These are phyloP conservation scores for Eucalyptus urophylla DNA, from an alignment of 345 rosid genomes.

Conservation along the genomic window DNA sequence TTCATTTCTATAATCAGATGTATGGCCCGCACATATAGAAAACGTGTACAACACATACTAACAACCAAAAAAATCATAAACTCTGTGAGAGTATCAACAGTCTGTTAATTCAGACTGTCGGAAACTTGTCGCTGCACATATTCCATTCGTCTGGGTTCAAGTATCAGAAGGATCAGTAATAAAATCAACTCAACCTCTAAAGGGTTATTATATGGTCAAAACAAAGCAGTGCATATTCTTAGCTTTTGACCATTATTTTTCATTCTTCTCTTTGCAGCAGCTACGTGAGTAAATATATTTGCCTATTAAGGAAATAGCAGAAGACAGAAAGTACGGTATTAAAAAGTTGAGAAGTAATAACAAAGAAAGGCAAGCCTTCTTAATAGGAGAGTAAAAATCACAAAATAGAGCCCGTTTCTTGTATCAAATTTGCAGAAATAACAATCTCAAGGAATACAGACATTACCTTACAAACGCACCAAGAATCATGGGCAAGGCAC, in stretches of 20 bases:
- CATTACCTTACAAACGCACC: constrained; percentile 76
- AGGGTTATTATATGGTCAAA: background rate
- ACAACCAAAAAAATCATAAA: background rate
- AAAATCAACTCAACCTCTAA: background rate
- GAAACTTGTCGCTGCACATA: background rate
- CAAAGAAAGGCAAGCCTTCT: background rate
- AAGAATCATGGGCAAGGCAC: constrained; percentile 80
- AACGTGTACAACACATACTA: background rate
- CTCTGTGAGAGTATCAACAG: background rate
- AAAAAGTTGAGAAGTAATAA: background rate
- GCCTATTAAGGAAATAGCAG: background rate
- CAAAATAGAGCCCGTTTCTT: background rate
- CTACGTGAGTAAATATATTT: background rate
- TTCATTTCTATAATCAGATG: background rate
- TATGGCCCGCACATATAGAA: background rate
- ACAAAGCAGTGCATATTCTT: background rate
- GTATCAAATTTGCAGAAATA: background rate
- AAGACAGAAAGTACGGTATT: background rate
- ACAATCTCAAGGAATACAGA: background rate
- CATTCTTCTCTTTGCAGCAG: background rate
- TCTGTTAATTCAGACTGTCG: background rate
- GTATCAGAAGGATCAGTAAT: background rate
- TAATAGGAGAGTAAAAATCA: background rate
- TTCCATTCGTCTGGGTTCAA: background rate
- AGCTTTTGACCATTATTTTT: background rate